A percentile compares a stretch with the other conserved stretches of the same genome.
Conservation (phyloP, 345 rosid genomes). For the Garcia nutans region DNA sequence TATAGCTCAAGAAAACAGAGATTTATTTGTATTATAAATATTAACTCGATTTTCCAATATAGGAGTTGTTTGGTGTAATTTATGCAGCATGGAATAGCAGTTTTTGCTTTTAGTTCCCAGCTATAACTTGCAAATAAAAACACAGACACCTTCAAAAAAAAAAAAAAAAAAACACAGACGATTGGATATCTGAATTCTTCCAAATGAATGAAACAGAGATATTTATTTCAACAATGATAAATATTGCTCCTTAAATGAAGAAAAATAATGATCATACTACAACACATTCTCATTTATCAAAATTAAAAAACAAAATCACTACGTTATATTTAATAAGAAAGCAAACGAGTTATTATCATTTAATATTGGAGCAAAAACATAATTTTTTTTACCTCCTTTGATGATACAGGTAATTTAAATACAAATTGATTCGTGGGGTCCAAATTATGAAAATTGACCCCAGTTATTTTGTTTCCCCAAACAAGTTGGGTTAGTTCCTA, state of each 20-base stretch:
- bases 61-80: not conserved
- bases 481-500: slow-evolving; percentile 19
- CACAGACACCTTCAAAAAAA: too few relatives aligned
- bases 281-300: not conserved
- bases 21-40: not conserved
- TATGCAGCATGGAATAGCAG: not conserved
- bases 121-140: too few relatives aligned
- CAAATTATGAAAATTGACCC: slow-evolving; percentile 20
- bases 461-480: slow-evolving; percentile 13
- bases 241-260: too few relatives aligned
- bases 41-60: slow-evolving; percentile 5
- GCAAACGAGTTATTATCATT: not conserved
- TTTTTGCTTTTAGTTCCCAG: too few relatives aligned
- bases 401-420: slow-evolving; percentile 28
- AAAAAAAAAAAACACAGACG: too few relatives aligned
- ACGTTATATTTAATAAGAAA: not conserved
- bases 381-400: slow-evolving; percentile 2
- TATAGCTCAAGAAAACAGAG: not conserved
- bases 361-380: not conserved
- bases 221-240: too few relatives aligned
- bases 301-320: not conserved
- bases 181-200: too few relatives aligned
- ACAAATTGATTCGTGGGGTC: slow-evolving; percentile 20
- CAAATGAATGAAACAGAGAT: too few relatives aligned
- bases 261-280: not conserved